Percentiles rank a stretch among this genome's conserved stretches.
phyloP scores from a whole-genome alignment of 768 basidiomycete genomes.

The Leccinum pellstonianum region DNA sequence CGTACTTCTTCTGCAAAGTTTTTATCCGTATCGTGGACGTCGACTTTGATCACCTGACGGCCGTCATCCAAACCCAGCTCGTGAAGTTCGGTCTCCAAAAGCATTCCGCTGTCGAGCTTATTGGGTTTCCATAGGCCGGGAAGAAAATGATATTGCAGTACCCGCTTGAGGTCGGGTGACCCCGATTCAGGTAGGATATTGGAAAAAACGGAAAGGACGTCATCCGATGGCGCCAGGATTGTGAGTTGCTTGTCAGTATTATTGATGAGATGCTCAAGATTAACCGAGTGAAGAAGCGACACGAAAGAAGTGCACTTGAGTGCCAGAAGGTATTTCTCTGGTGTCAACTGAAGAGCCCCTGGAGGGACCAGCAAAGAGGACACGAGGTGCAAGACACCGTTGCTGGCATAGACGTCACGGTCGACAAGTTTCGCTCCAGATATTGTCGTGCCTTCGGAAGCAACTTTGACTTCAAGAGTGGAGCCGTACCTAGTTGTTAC shows the following conservation, averaged over 20 bases:
- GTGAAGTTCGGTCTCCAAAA: slow-evolving; percentile 76
- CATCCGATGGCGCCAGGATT: slow-evolving; percentile 89
- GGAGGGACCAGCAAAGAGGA: slow-evolving; percentile 78
- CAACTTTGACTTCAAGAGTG: slow-evolving; percentile 57
- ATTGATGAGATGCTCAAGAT: slow-evolving; percentile 70
- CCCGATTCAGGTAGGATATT: slow-evolving; percentile 61
- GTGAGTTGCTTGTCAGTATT: slow-evolving; percentile 71
- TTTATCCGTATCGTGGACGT: slow-evolving; percentile 53
- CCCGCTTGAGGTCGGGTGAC: slow-evolving; percentile 63
- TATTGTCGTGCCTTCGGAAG: slow-evolving; percentile 52
- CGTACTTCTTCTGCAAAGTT: slow-evolving; percentile 43
- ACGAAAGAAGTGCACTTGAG: slow-evolving; percentile 92
- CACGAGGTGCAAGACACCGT: slow-evolving; percentile 92
- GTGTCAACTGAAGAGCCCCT: slow-evolving; percentile 75
- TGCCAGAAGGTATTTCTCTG: slow-evolving; percentile 92
- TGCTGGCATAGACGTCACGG: slow-evolving; percentile 89
- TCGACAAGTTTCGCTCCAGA: slow-evolving; percentile 60
- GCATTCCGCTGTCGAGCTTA: slow-evolving; percentile 69
- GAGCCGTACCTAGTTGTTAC: slow-evolving; percentile 72
- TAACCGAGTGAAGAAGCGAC: slow-evolving; percentile 79
- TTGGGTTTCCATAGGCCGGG: slow-evolving; percentile 72
- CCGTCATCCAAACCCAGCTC: slow-evolving; percentile 68
- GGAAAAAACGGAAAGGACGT: slow-evolving; percentile 64
- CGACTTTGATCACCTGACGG: slow-evolving; percentile 69
- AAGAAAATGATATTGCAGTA: slow-evolving; percentile 89